Base-by-base conservation (phyloP, 1,139 yeast genomes). In the Taphrina pruni region DNA sequence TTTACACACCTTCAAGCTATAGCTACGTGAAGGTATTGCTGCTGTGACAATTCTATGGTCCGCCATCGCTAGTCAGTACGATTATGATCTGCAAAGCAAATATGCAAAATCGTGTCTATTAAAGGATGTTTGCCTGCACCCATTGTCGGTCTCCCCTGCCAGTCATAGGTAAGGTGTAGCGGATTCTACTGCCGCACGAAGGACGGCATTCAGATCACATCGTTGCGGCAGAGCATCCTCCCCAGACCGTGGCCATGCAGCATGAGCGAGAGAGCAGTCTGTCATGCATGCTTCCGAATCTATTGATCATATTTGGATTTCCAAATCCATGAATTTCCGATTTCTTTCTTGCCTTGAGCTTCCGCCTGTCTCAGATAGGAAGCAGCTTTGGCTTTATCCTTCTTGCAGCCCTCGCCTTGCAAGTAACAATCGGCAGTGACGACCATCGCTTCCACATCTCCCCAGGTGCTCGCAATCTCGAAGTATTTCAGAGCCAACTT, bases 251-350 rank as follows among this genome's bases (percentile, higher is more conserved):
- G 32, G 32, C 32, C 4, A 26, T 4, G 32, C 32, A 26, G 32
- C 32, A 26, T 26, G 4, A 26, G 32, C 32, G 32, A 26, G 32
- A 26, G 32, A 26, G 32, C 32, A 26, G 32, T 26, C 32, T 26
- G 2, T 26, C 32, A 26, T 26, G 32, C 32, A 26, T 26, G 32
- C 4, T 4, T 26, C 32, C 14, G 43, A 6, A 14, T 6, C 14
- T 39, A 39, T 11, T 7, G 5, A 17, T 83, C 77, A 75, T 89
- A 89, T 79, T 88, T 88, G 60, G 86, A 87, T 77, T 88, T 88
- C 79, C 88, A 87, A 56, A 89, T 88, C 95, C 95, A 89, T 71
- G 88, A 85, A 72, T 88, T 87, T 0, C 93, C 93, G 48, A 88
- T 85, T 71, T 87, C 80, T 73, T 83, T 85, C 32, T 85, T 85